Conservation (phyloP, 495 filamentous ascomycete species). For the Emericellopsis terricola region DNA sequence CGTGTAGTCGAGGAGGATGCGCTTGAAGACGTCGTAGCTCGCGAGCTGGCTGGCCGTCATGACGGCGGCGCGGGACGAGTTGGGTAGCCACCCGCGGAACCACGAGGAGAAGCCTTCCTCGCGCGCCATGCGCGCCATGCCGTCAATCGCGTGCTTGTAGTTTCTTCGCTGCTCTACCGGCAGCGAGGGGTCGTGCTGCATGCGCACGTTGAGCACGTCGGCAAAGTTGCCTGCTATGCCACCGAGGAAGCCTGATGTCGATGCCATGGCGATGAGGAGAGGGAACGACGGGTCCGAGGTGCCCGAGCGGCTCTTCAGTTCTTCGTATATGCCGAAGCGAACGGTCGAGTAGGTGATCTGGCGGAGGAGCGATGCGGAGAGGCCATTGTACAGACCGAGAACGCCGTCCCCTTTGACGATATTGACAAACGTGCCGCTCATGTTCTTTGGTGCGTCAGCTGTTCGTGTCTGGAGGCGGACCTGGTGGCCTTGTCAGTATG, state of each 20-base stretch:
- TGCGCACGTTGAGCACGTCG: constrained; percentile 92
- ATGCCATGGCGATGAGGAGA: constrained; percentile 62
- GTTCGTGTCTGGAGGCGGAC: constrained; percentile 78
- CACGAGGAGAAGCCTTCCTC: constrained; percentile 56
- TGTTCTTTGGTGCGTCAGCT: constrained; percentile 45
- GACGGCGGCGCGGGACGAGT: constrained; percentile 71
- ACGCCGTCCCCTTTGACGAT: constrained; percentile 45
- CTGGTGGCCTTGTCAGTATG: constrained; percentile 17
- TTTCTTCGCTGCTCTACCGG: constrained; percentile 57
- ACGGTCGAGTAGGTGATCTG: constrained; percentile 87
- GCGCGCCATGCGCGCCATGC: constrained; percentile 63
- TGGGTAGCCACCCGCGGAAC: constrained; percentile 85
- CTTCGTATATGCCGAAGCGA: constrained; percentile 88
- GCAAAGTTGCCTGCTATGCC: constrained; percentile 85
- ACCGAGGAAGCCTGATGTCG: constrained; percentile 70
- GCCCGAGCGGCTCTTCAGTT: constrained; percentile 51
- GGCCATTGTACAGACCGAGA: constrained; percentile 65
- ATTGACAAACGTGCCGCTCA: constrained; percentile 68
- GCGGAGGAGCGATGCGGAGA: constrained; percentile 81
- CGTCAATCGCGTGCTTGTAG: constrained; percentile 79
- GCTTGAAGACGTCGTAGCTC: constrained; percentile 84
- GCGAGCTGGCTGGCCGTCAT: constrained; percentile 90
- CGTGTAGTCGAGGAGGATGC: constrained; percentile 44
- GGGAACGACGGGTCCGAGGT: constrained; percentile 40
- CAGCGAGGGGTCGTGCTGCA: constrained; percentile 87